Evolutionary conservation across 202 grass and related monocot genomes (phyloP), one percentile per base, ranked within the genome.

Genomic region (Schoenoplectus triqueter): DNA sequence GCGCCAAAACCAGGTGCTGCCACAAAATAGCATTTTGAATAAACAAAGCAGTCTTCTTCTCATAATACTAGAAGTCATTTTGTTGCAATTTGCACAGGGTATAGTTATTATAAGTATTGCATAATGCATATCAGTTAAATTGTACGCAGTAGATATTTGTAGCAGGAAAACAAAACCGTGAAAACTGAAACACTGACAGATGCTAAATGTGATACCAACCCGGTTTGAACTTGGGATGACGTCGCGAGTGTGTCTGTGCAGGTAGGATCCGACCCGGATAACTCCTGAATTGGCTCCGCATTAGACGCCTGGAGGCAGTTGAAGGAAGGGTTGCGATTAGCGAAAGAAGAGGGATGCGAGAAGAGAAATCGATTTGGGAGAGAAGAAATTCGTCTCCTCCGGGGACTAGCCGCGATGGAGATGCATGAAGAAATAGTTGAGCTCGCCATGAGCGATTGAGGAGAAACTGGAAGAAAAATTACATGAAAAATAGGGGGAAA

Each of bases 1-100:
- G 59, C 62, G 92, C 91, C 92, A 98, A 14, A 89, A 87, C 95
- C 95, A 98, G 15, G 50, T 92, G 6, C 95, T 95, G 85, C 40
- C 18, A 67, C 47, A 18, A 40, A 67, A 40, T 22, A 80, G 7
- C 20, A 39, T 5, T 11, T 6, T 39, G 39, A 18, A 60, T 39
- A 80, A 62, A 59, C 10, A 63, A 56, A 61, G 15, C 7, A 22
- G 40, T 56, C 4, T 39, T 78, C 52, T 55, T 19, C 50, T 78
- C 14, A 60, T 15, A 22, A 59, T 4, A 0, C 2, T 5, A 67
- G 13, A 49, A 15, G 4, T 46, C 9, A 14, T 11, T 48, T 65
- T 10, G 17, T 66, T 64, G n/a, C 57, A 4, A 0, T 64, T 45
- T 44, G 5, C 1, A 15, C 44, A 42, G 6, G 31, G 10, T 1